phyloP scores from a whole-genome alignment of 257 asterid genomes.

The Capsicum chinense region DNA sequence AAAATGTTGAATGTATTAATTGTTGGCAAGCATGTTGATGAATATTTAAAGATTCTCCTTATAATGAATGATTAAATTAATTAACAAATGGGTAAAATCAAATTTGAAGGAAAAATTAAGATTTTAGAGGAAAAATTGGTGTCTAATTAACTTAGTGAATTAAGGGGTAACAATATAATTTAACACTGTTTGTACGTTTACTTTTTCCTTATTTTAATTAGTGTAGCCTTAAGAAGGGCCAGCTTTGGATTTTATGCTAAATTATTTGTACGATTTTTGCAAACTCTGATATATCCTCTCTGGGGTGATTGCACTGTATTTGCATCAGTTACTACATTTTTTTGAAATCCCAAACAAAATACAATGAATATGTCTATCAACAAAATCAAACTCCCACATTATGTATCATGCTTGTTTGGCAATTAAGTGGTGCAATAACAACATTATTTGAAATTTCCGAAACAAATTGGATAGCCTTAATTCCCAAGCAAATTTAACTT shows the following conservation, averaged over 20 bases:
- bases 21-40: no score
- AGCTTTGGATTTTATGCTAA: not conserved
- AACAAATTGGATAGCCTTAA: conserved; percentile 24
- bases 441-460: not conserved
- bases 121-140: no score
- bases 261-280: not conserved
- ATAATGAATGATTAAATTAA: no score
- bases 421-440: conserved; percentile 20
- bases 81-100: no score
- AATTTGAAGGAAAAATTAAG: no score
- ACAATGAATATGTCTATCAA: conserved; percentile 21
- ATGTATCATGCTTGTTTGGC: conserved; percentile 21
- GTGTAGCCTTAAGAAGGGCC: conserved; percentile 17
- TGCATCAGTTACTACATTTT: conserved; percentile 4
- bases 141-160: no score
- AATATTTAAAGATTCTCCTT: no score
- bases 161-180: no score
- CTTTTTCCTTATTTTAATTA: not conserved
- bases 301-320: conserved; percentile 17
- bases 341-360: conserved; percentile 16
- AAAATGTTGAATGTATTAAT: no score
- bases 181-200: no score
- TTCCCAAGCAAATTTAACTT: conserved; percentile 23
- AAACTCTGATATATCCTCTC: conserved; percentile 23
- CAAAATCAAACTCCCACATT: not conserved